Conservation (phyloP, 345 rosid species). For the Excoecaria agallocha region DNA sequence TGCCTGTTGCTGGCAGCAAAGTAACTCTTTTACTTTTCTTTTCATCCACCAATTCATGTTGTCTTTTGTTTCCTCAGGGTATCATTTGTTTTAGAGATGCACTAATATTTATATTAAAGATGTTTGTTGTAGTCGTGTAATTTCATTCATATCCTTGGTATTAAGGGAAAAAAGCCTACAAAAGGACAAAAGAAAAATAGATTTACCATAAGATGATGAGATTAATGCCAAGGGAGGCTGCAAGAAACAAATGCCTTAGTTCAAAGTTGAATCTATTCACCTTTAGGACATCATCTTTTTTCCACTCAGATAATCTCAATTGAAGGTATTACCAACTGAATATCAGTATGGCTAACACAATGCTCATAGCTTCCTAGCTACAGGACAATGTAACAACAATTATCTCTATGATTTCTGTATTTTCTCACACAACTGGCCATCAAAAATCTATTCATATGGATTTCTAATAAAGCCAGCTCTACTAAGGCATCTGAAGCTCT, state of each 20-base stretch:
- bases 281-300: neutral
- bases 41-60: neutral
- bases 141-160: neutral
- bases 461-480: neutral
- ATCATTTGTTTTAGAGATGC: neutral
- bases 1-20: conserved; percentile 92
- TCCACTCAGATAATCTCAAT: neutral
- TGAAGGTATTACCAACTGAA: conserved; percentile 1
- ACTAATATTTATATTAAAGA: neutral
- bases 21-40: conserved; percentile 26
- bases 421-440: neutral
- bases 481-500: neutral
- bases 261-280: neutral
- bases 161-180: neutral
- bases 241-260: neutral
- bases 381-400: neutral
- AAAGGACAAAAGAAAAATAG: neutral
- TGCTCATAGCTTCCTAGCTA: neutral
- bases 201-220: neutral
- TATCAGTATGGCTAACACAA: neutral
- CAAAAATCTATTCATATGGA: neutral
- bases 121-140: neutral
- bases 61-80: neutral
- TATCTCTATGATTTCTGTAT: neutral
- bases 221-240: neutral